Conservation (phyloP, 179 eudicot genomes). For the Pouteria campechiana region DNA sequence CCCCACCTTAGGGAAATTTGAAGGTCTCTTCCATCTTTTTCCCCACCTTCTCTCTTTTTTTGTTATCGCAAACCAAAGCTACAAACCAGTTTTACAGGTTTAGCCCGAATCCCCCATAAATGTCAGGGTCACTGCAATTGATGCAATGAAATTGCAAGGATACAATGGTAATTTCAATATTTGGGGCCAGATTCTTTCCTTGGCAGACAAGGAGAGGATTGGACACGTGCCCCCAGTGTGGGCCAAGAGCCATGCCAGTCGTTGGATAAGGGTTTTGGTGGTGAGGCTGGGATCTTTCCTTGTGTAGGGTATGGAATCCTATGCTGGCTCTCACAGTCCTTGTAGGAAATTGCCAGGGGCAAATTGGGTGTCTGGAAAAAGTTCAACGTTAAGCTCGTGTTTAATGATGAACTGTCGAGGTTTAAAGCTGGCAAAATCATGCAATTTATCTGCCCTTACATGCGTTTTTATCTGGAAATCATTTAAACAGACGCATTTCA, state of each 20-base stretch:
- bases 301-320: slow-evolving; percentile 6
- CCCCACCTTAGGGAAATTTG: slow-evolving; percentile 15
- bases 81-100: not conserved
- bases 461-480: too few species aligned
- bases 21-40: slow-evolving; percentile 7
- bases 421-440: too few species aligned
- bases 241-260: not conserved
- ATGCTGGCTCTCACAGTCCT: slow-evolving; percentile 11
- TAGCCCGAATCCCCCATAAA: not conserved
- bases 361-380: too few species aligned
- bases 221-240: slow-evolving; percentile 2
- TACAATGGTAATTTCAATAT: not conserved
- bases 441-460: too few species aligned
- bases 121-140: not conserved
- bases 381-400: too few species aligned
- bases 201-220: not conserved
- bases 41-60: slow-evolving; percentile 1
- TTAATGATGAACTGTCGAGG: too few species aligned
- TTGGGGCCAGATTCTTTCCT: not conserved
- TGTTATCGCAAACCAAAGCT: slow-evolving; percentile 17
- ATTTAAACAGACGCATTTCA: too few species aligned
- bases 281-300: not conserved
- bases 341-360: too few species aligned
- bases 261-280: too few species aligned
- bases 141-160: not conserved